phyloP scores from a whole-genome alignment of 108 stramenopile species.

The Nannochloropsis gaditana region DNA sequence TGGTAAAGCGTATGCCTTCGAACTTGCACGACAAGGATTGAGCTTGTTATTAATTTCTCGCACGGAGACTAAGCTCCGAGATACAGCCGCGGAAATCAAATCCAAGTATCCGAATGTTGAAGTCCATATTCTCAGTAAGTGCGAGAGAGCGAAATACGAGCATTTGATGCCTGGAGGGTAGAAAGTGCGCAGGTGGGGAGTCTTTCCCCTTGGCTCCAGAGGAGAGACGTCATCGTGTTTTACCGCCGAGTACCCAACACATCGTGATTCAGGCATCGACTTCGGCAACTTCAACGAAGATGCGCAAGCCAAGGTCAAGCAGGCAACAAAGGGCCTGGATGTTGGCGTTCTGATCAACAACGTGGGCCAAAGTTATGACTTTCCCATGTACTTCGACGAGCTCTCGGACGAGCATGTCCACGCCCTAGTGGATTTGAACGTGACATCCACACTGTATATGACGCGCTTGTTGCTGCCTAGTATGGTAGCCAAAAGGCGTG shows the following conservation, averaged over 20 bases:
- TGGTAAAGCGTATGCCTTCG: constrained; percentile 89
- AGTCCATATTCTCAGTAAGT: constrained; percentile 60
- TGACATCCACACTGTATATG: constrained; percentile 90
- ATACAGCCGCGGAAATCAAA: constrained; percentile 76
- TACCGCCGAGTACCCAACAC: background rate
- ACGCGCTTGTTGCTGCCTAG: constrained; percentile 83
- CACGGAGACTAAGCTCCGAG: constrained; percentile 87
- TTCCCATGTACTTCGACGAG: constrained; percentile 92
- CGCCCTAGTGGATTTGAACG: constrained; percentile 67
- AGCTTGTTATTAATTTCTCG: constrained; percentile 88
- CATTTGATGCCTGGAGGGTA: no score
- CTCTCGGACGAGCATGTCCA: constrained; percentile 56
- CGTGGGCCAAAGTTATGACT: constrained; percentile 94
- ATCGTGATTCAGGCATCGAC: constrained; percentile 65
- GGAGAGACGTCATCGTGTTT: background rate
- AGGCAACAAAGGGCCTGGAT: constrained; percentile 66
- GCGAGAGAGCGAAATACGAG: background rate
- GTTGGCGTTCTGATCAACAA: constrained; percentile 95
- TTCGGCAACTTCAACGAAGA: constrained; percentile 85
- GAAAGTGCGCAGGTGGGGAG: no score
- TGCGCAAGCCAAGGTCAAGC: constrained; percentile 58
- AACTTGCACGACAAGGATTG: constrained; percentile 88
- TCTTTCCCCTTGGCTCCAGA: background rate
- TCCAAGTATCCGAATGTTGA: constrained; percentile 61
- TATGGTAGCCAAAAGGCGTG: constrained; percentile 79